Percentiles rank a stretch among this genome's conserved stretches.
These are phyloP conservation scores for Fusarium guadeloupense DNA, from an alignment of 2,329 filamentous ascomycete species.

Conservation along the genomic window DNA sequence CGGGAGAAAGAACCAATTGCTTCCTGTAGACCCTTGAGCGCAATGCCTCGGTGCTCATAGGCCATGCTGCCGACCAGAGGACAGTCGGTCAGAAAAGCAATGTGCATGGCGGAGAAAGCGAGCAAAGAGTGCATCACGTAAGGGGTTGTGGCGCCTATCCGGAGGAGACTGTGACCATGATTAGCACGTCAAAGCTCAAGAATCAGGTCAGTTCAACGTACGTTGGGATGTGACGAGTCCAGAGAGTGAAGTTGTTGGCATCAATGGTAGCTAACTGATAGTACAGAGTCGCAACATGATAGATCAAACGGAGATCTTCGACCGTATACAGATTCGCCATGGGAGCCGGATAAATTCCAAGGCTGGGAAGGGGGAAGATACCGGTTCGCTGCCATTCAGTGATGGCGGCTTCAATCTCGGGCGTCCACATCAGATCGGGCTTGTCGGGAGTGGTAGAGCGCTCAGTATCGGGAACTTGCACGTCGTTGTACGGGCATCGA, in stretches of 20 bases:
- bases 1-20: constrained; percentile 86
- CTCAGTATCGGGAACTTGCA: constrained; percentile 70
- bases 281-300: constrained; percentile 88
- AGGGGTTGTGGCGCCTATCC: constrained; percentile 79
- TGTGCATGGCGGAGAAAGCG: constrained; percentile 92
- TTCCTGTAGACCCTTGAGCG: constrained; percentile 86
- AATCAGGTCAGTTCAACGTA: constrained; percentile 59
- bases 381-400: constrained; percentile 86
- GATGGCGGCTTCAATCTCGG: constrained; percentile 83
- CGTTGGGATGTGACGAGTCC: constrained; percentile 93
- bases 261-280: constrained; percentile 81
- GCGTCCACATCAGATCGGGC: constrained; percentile 82
- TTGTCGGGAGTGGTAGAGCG: constrained; percentile 69
- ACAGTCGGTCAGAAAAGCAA: constrained; percentile 89
- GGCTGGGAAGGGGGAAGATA: constrained; percentile 83
- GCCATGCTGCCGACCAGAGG: constrained; percentile 86
- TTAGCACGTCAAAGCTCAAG: constrained; percentile 19
- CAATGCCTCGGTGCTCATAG: constrained; percentile 86
- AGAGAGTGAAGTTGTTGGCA: constrained; percentile 86
- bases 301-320: constrained; percentile 86
- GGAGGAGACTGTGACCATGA: constrained; percentile 59
- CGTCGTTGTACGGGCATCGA: constrained; percentile 96
- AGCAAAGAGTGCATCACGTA: constrained; percentile 96
- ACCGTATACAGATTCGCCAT: constrained; percentile 76
- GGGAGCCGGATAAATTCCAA: constrained; percentile 79